Evolutionary conservation across 2,329 filamentous ascomycete species (phyloP).

Genomic region (Camillea tinctor): DNA sequence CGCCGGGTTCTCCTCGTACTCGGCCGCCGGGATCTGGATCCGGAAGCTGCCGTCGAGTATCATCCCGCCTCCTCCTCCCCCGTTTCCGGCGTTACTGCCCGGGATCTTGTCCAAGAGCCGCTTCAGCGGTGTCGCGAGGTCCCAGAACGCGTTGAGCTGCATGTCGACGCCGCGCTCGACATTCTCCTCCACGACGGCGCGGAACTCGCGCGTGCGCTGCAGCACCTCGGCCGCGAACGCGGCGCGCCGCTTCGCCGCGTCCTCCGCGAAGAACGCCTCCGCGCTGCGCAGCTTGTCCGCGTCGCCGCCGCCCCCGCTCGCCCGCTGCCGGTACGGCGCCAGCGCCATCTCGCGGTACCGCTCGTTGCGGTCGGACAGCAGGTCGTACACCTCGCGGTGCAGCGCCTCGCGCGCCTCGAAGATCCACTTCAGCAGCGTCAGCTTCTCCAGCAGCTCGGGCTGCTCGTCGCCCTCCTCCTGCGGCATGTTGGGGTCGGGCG

Average conservation of each 20-base stretch:
- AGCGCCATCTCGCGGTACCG: conserved; percentile 83
- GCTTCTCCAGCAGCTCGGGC: conserved; percentile 88
- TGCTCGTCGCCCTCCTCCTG: conserved; percentile 95
- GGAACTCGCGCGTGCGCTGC: conserved; percentile 72
- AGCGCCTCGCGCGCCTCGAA: conserved; percentile 91
- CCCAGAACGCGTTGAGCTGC: conserved; percentile 95
- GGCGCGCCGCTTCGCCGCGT: conserved; percentile 69
- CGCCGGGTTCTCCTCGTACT: conserved; percentile 81
- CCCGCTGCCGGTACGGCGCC: conserved; percentile 74
- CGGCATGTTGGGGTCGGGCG: conserved; percentile 72
- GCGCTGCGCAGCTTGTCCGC: conserved; percentile 78
- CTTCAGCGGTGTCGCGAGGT: conserved; percentile 83
- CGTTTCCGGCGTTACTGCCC: conserved; percentile 10
- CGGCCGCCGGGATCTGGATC: conserved; percentile 73
- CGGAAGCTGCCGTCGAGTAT: conserved; percentile 57
- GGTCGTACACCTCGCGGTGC: conserved; percentile 80
- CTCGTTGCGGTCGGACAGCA: conserved; percentile 81
- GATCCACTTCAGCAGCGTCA: conserved; percentile 94
- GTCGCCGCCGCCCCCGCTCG: too few species aligned
- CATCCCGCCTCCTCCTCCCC: conserved; percentile 4
- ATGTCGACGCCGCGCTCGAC: conserved; percentile 86
- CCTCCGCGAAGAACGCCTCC: conserved; percentile 77
- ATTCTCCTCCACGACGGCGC: conserved; percentile 76
- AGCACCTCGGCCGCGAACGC: conserved; percentile 71
- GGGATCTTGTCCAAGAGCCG: conserved; percentile 80